Percentiles rank a stretch among this genome's conserved stretches.
phyloP scores from a whole-genome alignment of 331 rosid genomes.

The Phaseolus coccineus region DNA sequence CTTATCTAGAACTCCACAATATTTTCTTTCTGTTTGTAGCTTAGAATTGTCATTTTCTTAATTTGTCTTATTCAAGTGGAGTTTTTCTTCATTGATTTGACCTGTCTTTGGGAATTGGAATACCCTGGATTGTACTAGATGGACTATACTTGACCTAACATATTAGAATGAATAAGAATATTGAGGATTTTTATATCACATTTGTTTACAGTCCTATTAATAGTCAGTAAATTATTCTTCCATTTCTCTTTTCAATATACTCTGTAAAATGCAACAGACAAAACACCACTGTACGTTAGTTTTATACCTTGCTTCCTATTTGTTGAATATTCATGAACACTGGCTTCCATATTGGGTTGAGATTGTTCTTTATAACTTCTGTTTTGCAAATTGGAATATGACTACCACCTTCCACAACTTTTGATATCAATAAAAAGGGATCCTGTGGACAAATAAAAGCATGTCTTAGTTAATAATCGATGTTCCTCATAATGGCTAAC shows the following conservation, averaged over 20 bases:
- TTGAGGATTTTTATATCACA: constrained; percentile 7
- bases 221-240: constrained; percentile 3
- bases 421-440: constrained; percentile 87
- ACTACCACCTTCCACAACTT: constrained; percentile 71
- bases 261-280: constrained; percentile 22
- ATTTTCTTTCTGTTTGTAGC: neutral
- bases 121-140: neutral
- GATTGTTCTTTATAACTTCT: constrained; percentile 89
- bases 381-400: constrained; percentile 90
- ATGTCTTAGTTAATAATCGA: constrained; percentile 25
- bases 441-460: constrained; percentile 65
- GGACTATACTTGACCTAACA: constrained; percentile 17
- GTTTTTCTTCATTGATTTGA: neutral
- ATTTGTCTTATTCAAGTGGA: neutral
- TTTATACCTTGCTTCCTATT: constrained; percentile 93
- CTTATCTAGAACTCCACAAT: neutral
- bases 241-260: constrained; percentile 19
- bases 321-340: constrained; percentile 86
- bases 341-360: constrained; percentile 84
- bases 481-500: constrained; percentile 34
- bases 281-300: constrained; percentile 18
- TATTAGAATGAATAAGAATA: constrained; percentile 8
- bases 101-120: neutral
- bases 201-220: constrained; percentile 6
- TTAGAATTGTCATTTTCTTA: neutral